Conservation (phyloP, 2,329 filamentous ascomycete genomes). For the Scedosporium minutisporum region DNA sequence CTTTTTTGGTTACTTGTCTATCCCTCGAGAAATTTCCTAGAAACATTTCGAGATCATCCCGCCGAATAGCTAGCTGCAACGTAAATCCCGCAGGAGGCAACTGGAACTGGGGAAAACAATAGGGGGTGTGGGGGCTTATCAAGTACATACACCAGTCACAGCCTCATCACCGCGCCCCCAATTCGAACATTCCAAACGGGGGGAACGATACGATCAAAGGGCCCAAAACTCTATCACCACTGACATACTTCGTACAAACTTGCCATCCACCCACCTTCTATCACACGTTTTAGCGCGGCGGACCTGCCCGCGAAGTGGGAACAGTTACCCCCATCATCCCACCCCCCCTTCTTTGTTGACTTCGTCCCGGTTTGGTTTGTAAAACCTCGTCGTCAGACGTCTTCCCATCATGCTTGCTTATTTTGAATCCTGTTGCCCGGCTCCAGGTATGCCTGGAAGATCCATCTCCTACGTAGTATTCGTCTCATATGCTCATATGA, state of each 20-base stretch:
- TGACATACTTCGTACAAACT: neutral
- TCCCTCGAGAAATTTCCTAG: neutral
- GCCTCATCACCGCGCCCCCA: neutral
- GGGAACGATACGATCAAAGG: too few relatives aligned
- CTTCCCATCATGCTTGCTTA: too few relatives aligned
- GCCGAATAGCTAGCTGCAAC: neutral
- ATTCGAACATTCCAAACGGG: neutral
- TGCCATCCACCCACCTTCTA: neutral
- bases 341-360: neutral
- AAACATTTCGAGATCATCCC: neutral
- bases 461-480: too few relatives aligned
- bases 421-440: too few relatives aligned
- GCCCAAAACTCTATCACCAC: neutral
- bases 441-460: too few relatives aligned
- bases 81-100: neutral
- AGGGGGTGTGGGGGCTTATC: neutral
- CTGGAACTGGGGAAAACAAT: neutral
- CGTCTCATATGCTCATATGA: too few relatives aligned
- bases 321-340: neutral
- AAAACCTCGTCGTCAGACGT: too few relatives aligned
- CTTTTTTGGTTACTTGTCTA: neutral
- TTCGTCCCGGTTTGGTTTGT: too few relatives aligned
- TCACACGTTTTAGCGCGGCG: neutral
- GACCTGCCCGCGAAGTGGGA: neutral
- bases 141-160: neutral